These are phyloP conservation scores for Rhododendron henanense DNA, from an alignment of 148 eudicot genomes.

Conservation along the genomic window DNA sequence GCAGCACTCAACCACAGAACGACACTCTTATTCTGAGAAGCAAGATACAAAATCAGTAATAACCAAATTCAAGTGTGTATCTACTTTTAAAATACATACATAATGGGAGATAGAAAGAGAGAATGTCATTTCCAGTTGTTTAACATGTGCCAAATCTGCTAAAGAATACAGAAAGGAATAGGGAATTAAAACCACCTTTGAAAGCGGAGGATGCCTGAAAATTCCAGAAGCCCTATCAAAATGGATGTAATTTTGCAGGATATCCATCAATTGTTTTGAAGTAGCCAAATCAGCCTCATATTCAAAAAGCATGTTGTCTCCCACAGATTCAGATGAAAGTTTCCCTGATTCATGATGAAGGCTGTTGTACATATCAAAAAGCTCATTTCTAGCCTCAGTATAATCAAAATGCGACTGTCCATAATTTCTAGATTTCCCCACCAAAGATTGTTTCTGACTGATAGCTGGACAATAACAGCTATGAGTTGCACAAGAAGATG, in stretches of 20 bases:
- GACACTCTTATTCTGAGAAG: constrained; percentile 52
- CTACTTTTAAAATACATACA: constrained; percentile 8
- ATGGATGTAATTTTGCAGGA: constrained; percentile 43
- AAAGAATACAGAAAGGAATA: neutral
- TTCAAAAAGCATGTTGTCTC: constrained; percentile 56
- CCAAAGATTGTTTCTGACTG: constrained; percentile 32
- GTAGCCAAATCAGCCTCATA: constrained; percentile 48
- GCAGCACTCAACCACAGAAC: constrained; percentile 75
- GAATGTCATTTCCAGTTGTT: neutral
- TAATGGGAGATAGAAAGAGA: neutral
- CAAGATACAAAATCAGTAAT: constrained; percentile 11
- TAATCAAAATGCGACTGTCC: constrained; percentile 37
- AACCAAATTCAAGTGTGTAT: constrained; percentile 4
- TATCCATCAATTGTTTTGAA: constrained; percentile 66
- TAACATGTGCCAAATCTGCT: neutral
- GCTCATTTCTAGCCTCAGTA: constrained; percentile 50
- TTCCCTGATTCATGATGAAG: constrained; percentile 35
- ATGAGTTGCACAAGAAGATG: constrained; percentile 52
- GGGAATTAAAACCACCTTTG: constrained; percentile 49
- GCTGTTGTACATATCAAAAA: constrained; percentile 44
- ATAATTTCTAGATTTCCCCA: constrained; percentile 25
- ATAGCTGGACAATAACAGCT: constrained; percentile 37
- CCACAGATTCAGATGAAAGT: constrained; percentile 32
- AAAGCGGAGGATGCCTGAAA: constrained; percentile 40
- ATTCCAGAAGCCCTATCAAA: constrained; percentile 27